Evolutionary conservation across 1,284 basidiomycete genomes (phyloP), one percentile per base, ranked within the genome.

Genomic region (Ustilago lituana): DNA sequence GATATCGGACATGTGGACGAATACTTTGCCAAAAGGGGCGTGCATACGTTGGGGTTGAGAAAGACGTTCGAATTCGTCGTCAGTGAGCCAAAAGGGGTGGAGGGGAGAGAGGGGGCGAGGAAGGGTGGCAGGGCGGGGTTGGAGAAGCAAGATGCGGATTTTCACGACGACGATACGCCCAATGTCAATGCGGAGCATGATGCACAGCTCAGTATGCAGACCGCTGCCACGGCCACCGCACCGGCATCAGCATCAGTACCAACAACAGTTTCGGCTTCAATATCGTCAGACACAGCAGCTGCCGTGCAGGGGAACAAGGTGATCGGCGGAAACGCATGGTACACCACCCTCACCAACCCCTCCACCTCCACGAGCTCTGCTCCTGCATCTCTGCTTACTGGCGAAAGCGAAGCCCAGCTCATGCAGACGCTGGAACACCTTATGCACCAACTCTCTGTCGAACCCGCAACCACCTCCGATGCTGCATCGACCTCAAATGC

Each of bases 1-100:
- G 96, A 99, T 83, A 87, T 99, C 46, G 89, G 88, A 72, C 98
- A 98, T 82, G 86, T 95, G 35, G 94, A 98, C 68, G 93, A 93
- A 36, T 98, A 92, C 83, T 99, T 98, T 82, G 85, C 86, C 2
- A 76, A 74, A 41, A 86, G 89, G 62, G 86, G 89, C 20, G 92
- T 92, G 0, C 83, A 78, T 37, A 90, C 90, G 56, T 85, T 99
- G 31, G 94, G 95, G 2, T 83, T 97, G 31, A 85, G 91, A 47
- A 86, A 88, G 31, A 89, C 89, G 35, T 99, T 98, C 83, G 93
- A 95, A 17, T 80, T 77, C 46, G 59, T 81, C 29, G 57, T 76
- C 1, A 31, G 43, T 4, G 66, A 70, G 33, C 58, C 58, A 4
- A 44, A 33, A 11, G 39, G 39, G 2, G 36, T 22, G 24, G 57